phyloP scores from a whole-genome alignment of 371 early-diverging fungal species.

The Mucor irregularis region DNA sequence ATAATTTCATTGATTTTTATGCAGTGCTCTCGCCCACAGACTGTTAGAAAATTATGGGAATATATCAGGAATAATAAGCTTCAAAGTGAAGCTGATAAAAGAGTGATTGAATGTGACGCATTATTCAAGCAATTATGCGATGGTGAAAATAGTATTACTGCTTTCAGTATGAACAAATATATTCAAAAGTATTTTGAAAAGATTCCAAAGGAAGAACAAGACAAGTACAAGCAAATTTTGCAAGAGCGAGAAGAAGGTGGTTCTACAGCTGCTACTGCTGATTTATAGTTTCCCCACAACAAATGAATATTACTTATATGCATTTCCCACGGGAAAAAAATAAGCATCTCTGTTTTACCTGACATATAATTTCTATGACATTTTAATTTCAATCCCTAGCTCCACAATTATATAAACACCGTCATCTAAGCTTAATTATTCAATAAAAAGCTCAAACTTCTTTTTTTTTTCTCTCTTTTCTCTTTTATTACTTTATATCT shows the following conservation, averaged over 20 bases:
- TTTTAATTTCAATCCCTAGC: no score
- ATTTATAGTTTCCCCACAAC: no score
- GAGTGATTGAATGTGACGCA: conserved; percentile 43
- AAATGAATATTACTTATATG: no score
- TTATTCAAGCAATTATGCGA: conserved; percentile 28
- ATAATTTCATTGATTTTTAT: neutral
- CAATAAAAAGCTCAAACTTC: neutral
- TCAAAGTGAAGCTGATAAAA: conserved; percentile 41
- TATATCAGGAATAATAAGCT: conserved; percentile 46
- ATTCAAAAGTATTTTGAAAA: conserved; percentile 9
- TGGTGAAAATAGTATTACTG: conserved; percentile 4
- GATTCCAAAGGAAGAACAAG: conserved; percentile 22
- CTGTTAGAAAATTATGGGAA: conserved; percentile 51
- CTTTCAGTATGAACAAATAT: conserved; percentile 22
- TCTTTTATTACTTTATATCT: neutral
- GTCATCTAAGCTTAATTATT: neutral
- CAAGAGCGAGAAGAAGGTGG: conserved; percentile 4
- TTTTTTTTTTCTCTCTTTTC: neutral
- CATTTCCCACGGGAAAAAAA: no score
- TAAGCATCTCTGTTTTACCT: no score
- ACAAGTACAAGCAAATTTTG: conserved; percentile 1
- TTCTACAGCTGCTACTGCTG: no score
- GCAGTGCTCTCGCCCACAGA: conserved; percentile 42
- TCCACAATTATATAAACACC: neutral
- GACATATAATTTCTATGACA: no score